Base-by-base conservation (phyloP, 306 rosid species). In the Mimosa pudica region DNA sequence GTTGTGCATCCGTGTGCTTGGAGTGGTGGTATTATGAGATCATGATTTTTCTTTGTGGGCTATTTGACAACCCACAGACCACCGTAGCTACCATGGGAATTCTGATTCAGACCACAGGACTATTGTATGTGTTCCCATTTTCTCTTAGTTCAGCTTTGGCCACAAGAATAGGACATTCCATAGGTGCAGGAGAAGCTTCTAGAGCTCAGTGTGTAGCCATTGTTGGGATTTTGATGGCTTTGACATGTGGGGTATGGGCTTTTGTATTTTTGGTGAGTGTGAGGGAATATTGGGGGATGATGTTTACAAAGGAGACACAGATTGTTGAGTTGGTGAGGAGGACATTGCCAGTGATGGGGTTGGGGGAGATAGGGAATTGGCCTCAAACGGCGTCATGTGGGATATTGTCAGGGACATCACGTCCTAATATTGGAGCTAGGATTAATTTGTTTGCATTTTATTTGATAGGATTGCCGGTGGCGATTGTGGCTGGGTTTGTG, bases 11-110 rank as follows among this genome's bases (percentile, higher is more conserved):
- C 0, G 85, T 95, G 61, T 95, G 98, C 85, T 82, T 95, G 83
- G 98, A 95, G 70, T 92, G 98, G 98, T 95, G 98, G 98, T 95
- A 97, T 97, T 95, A 95, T 46, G 98, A 95, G 82, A 89, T 95
- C 14, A 91, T 95, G 97, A 66, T 95, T 65, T 93, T 95, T 66
- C 84, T 92, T 0, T 95, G 98, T 72, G 98, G 98, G 0, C n/a
- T 90, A 18, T 78, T 95, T 24, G 86, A 85, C 4, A 85, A 91
- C 58, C 96, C 98, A 10, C 88, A 95, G 69, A 82, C 87, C n/a
- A 89, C 96, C 10, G 84, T 92, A 45, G 92, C 97, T 0, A 91
- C 98, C 0, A 95, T 95, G 98, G 98, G 98, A 0, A 95, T 95
- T 42, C 94, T 95, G 4, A 91, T 95, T 58, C 98, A 92, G 75